These are phyloP conservation scores for Acrocalymma vagum DNA, from an alignment of 2,329 filamentous ascomycete genomes.

Conservation along the genomic window DNA sequence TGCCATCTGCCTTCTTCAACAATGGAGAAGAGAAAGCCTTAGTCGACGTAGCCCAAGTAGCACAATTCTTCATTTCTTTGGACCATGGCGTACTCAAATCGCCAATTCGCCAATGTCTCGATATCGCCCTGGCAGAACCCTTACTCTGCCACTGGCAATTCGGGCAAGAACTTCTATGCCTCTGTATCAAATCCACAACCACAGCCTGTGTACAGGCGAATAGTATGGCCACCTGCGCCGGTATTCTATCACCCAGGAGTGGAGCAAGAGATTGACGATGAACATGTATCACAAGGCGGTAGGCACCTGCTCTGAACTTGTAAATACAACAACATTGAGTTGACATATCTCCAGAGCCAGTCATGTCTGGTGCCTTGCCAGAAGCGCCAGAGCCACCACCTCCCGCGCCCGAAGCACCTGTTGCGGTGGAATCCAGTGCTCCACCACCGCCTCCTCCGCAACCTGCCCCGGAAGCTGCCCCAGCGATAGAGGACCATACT, in stretches of 20 bases:
- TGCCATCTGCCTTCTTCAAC: slow-evolving; percentile 34
- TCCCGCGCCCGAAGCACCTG: slow-evolving; percentile 19
- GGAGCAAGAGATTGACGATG: slow-evolving; percentile 29
- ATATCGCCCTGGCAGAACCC: slow-evolving; percentile 44
- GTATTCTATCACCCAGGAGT: slow-evolving; percentile 34
- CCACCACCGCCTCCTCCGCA: slow-evolving; percentile 17
- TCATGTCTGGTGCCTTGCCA: slow-evolving; percentile 15
- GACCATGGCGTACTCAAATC: slow-evolving; percentile 24
- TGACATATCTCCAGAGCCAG: too few species aligned
- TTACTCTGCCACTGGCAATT: slow-evolving; percentile 25
- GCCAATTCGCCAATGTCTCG: slow-evolving; percentile 39
- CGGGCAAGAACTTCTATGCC: slow-evolving; percentile 26
- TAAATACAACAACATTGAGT: too few species aligned
- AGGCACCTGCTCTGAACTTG: too few species aligned
- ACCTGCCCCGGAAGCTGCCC: slow-evolving; percentile 9
- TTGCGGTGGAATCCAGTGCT: slow-evolving; percentile 5
- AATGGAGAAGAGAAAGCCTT: slow-evolving; percentile 40
- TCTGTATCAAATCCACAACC: slow-evolving; percentile 16
- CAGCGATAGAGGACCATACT: slow-evolving; percentile 4
- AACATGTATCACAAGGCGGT: slow-evolving; percentile 19
- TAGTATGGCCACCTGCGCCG: slow-evolving; percentile 28
- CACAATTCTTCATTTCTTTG: slow-evolving; percentile 35
- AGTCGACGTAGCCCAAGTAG: slow-evolving; percentile 43
- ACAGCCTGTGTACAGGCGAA: slow-evolving; percentile 31
- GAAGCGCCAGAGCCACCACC: slow-evolving; percentile 27